These are phyloP conservation scores for Ceratobasidium papillatum DNA, from an alignment of 1,284 basidiomycete genomes.

Conservation along the genomic window DNA sequence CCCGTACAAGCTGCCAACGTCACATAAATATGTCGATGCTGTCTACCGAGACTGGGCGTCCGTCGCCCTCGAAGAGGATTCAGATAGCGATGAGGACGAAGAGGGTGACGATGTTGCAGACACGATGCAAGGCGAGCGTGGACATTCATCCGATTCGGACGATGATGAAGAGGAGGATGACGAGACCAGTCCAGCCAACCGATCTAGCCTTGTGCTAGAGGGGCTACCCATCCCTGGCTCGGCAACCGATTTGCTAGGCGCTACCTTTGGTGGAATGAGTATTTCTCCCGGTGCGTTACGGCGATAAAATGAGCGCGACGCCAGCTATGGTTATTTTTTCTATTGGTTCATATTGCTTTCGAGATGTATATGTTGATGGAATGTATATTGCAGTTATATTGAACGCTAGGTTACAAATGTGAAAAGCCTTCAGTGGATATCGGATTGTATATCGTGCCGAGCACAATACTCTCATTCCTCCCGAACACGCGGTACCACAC, in stretches of 20 bases:
- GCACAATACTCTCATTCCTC: background rate
- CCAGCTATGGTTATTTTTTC: background rate
- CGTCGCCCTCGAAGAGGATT: slow-evolving; percentile 76
- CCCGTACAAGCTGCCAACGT: slow-evolving; percentile 88
- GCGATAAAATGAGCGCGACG: background rate
- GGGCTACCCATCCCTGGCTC: slow-evolving; percentile 18
- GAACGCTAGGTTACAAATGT: background rate
- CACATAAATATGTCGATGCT: slow-evolving; percentile 70
- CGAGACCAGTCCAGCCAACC: slow-evolving; percentile 47
- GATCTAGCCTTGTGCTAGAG: slow-evolving; percentile 58
- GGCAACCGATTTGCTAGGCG: slow-evolving; percentile 37
- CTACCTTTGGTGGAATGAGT: slow-evolving; percentile 78
- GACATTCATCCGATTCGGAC: background rate
- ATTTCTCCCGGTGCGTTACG: slow-evolving; percentile 56
- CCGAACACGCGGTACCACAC: slow-evolving; percentile 13
- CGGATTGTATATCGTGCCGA: background rate
- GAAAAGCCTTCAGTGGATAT: background rate
- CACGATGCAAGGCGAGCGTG: slow-evolving; percentile 13
- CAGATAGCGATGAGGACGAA: slow-evolving; percentile 69
- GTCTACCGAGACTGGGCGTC: slow-evolving; percentile 80
- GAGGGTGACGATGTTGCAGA: slow-evolving; percentile 51
- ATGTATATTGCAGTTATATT: slow-evolving; percentile 30
- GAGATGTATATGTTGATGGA: slow-evolving; percentile 4
- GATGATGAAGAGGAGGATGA: slow-evolving; percentile 14
- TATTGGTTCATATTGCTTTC: slow-evolving; percentile 9